Evolutionary conservation across 176 grass and related monocot species (phyloP).

Genomic region (Poa annua): DNA sequence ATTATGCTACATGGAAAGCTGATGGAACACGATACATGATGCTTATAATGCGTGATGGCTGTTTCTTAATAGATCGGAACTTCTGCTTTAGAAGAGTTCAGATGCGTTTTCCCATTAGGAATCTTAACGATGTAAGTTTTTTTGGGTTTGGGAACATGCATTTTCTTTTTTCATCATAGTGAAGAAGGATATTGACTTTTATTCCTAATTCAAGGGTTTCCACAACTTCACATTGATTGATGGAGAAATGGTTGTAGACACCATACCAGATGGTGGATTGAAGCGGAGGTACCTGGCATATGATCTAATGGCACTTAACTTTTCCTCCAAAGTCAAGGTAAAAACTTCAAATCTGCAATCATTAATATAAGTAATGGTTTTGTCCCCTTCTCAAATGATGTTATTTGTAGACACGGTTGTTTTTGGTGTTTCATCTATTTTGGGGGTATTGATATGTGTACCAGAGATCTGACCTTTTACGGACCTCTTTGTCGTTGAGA

Average conservation of each 20-base stretch:
- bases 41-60: conserved; percentile 77
- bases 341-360: not conserved
- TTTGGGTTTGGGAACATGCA: conserved; percentile 26
- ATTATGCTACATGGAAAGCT: conserved; percentile 99
- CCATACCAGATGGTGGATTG: conserved; percentile 20
- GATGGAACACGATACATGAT: conserved; percentile 98
- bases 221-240: conserved; percentile 52
- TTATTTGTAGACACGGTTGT: not conserved
- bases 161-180: conserved; percentile 10
- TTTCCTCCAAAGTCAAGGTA: conserved; percentile 46
- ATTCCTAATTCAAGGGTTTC: conserved; percentile 54
- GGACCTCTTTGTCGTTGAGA: not conserved
- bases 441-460: not conserved
- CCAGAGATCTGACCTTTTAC: conserved; percentile 7
- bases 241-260: conserved; percentile 54
- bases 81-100: conserved; percentile 95
- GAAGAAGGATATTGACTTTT: conserved; percentile 9
- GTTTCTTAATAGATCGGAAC: conserved; percentile 86
- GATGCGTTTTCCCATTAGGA: conserved; percentile 88
- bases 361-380: not conserved
- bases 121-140: conserved; percentile 58
- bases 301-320: conserved; percentile 52
- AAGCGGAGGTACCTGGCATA: conserved; percentile 50
- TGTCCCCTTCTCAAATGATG: not conserved
- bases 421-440: not conserved